Percentiles rank a stretch among this genome's conserved stretches.
These are phyloP conservation scores for Phaeosphaeria sp. DNA, from an alignment of 2,329 filamentous ascomycete species.

Conservation along the genomic window DNA sequence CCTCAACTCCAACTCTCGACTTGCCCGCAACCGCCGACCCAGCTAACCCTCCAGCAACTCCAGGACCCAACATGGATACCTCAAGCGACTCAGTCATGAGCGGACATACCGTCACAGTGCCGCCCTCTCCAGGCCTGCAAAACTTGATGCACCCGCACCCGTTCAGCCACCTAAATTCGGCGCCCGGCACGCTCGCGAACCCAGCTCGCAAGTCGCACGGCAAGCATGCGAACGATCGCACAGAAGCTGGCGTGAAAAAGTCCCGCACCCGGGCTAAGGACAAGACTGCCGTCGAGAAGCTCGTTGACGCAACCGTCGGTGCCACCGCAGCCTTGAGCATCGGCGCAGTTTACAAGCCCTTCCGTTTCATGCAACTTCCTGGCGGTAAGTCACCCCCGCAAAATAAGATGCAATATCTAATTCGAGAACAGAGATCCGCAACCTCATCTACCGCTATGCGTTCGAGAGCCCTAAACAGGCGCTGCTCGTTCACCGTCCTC, in stretches of 20 bases:
- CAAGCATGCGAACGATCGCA: conserved; percentile 2
- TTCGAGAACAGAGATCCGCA: conserved; percentile 31
- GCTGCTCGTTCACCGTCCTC: conserved; percentile 33
- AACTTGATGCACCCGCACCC: neutral
- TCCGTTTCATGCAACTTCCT: conserved; percentile 28
- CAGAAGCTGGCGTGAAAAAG: conserved; percentile 19
- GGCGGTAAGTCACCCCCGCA: conserved; percentile 17
- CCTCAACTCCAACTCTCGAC: conserved; percentile 1
- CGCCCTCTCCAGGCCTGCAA: conserved; percentile 13
- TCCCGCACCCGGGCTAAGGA: neutral
- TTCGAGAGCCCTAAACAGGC: conserved; percentile 21
- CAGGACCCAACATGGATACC: neutral
- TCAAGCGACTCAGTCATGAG: conserved; percentile 7
- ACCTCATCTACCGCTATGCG: conserved; percentile 31
- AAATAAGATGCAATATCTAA: conserved; percentile 6
- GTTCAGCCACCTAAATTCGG: neutral
- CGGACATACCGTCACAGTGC: conserved; percentile 5
- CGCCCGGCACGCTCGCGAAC: neutral
- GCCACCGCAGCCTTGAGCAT: neutral
- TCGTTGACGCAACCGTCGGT: neutral
- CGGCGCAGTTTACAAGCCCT: conserved; percentile 5
- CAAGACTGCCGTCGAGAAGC: neutral
- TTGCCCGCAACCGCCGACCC: neutral
- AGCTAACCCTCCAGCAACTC: neutral
- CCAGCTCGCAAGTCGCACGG: neutral